These are phyloP conservation scores for Sporisorium reilianum DNA, from an alignment of 1,284 basidiomycete species.

Conservation along the genomic window DNA sequence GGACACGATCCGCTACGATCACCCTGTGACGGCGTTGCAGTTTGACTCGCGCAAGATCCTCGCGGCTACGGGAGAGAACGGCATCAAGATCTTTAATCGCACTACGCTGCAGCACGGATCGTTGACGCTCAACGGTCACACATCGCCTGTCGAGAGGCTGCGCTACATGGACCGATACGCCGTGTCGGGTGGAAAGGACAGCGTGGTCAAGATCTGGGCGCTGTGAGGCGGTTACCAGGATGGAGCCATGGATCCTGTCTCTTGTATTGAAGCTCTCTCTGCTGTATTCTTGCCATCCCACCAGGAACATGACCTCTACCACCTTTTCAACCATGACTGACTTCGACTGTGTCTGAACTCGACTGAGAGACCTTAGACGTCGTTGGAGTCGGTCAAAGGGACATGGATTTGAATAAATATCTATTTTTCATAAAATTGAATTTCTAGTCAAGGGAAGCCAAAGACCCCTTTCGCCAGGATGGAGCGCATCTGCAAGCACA, in stretches of 20 bases:
- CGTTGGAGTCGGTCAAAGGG: too few relatives aligned
- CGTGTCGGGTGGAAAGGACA: conserved; percentile 88
- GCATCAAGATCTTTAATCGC: conserved; percentile 94
- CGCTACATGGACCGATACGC: conserved; percentile 97
- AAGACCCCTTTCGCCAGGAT: too few relatives aligned
- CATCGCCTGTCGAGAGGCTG: conserved; percentile 85
- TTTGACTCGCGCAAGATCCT: conserved; percentile 94
- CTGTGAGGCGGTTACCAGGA: conserved; percentile 72
- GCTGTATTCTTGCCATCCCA: neutral
- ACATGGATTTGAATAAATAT: too few relatives aligned
- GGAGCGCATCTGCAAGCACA: too few relatives aligned
- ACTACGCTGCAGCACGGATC: conserved; percentile 89
- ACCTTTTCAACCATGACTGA: neutral
- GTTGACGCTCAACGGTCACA: conserved; percentile 89
- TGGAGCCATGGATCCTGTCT: neutral
- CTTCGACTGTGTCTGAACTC: neutral
- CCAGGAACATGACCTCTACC: neutral
- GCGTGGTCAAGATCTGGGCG: conserved; percentile 93
- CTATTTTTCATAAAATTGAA: neutral
- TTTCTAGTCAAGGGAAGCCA: too few relatives aligned
- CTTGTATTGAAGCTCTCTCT: neutral
- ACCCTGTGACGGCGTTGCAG: conserved; percentile 89
- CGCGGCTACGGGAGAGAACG: conserved; percentile 92
- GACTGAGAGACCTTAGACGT: too few relatives aligned
- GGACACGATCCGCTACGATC: conserved; percentile 91